Base-by-base conservation (phyloP, 2,329 filamentous ascomycete genomes). In the Myriosclerotinia curreyana region DNA sequence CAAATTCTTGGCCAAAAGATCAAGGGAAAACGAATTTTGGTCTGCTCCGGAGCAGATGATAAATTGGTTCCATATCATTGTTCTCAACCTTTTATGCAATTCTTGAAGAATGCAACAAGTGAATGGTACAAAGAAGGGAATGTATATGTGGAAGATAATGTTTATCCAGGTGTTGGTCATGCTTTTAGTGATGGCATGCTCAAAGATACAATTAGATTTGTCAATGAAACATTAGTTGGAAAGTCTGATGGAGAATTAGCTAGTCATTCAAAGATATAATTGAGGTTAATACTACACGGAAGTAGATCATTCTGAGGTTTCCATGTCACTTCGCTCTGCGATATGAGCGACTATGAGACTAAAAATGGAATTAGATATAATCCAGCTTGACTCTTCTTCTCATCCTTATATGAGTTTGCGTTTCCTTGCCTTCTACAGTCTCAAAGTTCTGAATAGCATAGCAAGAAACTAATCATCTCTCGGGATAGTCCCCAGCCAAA, bases 121-220 rank as follows among this genome's bases (percentile, higher is more conserved):
- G 68, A 67, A 2, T 88, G 80, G 82, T 87, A 79, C 65, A 77
- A 79, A 3, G 83, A 86, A 22, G 79, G 83, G 0, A 76, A 77
- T 0, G 76, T 90, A 2, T 77, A 78, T 44, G 73, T 93, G 6
- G 82, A 86, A 59, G 86, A 92, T 73, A 81, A 83, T 40, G 77
- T 92, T 0, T 93, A 91, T 70, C 80, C 85, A 1, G 87, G 83
- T 0, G 80, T 87, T 0, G 88, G 88, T 0, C 91, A 95, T 74
- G 78, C 80, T n/a, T 92, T 91, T 70, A 86, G 82, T 12, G 74
- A 78, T 1, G 80, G 76, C 7, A 94, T 95, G 91, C 80, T 86
- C 36, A 76, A 77, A 66, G 87, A 89, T 72, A 83, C 89, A 5
- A 80, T 88, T 14, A 75, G 76, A 44, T 94, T 91, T 75, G 75